Evolutionary conservation across 2,329 filamentous ascomycete genomes (phyloP).

Genomic region (Monosporascus sp.): DNA sequence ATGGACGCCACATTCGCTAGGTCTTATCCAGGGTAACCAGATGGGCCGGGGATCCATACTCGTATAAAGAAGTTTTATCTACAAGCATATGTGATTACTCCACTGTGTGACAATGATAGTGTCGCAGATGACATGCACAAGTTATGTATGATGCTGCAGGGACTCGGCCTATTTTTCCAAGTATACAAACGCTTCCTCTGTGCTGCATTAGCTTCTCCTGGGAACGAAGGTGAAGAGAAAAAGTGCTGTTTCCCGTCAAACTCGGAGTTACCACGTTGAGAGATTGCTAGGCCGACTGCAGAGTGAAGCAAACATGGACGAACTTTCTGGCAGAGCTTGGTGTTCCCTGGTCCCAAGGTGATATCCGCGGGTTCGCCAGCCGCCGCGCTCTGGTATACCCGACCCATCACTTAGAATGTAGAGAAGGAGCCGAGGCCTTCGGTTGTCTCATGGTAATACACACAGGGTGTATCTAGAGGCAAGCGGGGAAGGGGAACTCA

Average conservation of each 20-base stretch:
- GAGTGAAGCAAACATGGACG: conserved; percentile 9
- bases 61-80: background rate
- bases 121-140: background rate
- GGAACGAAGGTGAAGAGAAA: too few relatives aligned
- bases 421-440: background rate
- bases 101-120: background rate
- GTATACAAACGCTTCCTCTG: background rate
- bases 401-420: background rate
- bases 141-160: background rate
- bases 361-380: background rate
- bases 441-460: conserved; percentile 7
- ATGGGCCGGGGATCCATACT: background rate
- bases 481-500: background rate
- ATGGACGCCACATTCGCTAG: background rate
- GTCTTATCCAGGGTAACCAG: background rate
- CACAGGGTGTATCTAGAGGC: conserved; percentile 2
- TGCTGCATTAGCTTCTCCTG: background rate
- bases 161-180: background rate
- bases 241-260: background rate
- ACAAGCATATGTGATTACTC: background rate
- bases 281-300: conserved; percentile 9
- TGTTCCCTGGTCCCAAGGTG: background rate
- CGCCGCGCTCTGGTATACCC: too few relatives aligned
- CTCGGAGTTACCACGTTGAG: conserved; percentile 1
- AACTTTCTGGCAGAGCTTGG: background rate